Conservation (phyloP, 176 grass and related monocot species). For the Cenchrus americanus region DNA sequence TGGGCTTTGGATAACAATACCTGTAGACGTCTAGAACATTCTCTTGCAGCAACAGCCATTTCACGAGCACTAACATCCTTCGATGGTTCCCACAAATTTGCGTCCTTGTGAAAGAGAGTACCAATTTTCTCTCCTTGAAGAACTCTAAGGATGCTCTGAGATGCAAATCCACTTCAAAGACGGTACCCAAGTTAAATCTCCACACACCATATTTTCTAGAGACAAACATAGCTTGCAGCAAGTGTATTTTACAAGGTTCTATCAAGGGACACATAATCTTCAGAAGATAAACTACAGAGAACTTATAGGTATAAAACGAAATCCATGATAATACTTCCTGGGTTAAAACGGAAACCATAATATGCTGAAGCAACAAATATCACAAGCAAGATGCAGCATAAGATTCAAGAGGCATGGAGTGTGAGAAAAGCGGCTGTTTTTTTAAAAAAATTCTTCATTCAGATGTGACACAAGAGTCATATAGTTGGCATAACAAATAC, state of each 20-base stretch:
- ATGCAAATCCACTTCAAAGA: conserved; percentile 75
- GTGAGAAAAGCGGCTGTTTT: not conserved
- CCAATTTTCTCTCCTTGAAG: conserved; percentile 90
- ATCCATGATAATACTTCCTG: not conserved
- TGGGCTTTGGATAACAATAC: conserved; percentile 11
- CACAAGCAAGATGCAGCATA: not conserved
- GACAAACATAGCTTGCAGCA: conserved; percentile 1
- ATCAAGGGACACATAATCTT: conserved; percentile 2
- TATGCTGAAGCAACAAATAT: not conserved
- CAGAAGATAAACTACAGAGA: not conserved
- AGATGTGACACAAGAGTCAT: not conserved
- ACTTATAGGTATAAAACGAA: conserved; percentile 17
- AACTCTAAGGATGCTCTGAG: conserved; percentile 82
- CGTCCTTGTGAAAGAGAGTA: conserved; percentile 87
- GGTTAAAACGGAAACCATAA: not conserved
- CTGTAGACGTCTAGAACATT: conserved; percentile 82
- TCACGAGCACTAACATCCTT: conserved; percentile 62
- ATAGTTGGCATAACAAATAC: conserved; percentile 5
- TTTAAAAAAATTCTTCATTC: not conserved
- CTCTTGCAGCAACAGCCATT: conserved; percentile 88
- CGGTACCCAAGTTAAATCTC: conserved; percentile 28
- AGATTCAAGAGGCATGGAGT: not conserved
- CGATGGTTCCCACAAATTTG: conserved; percentile 59
- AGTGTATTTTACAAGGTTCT: conserved; percentile 2
- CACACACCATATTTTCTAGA: not conserved